Conservation (phyloP, 129 eudicot species). For the Deinandra increscens region DNA sequence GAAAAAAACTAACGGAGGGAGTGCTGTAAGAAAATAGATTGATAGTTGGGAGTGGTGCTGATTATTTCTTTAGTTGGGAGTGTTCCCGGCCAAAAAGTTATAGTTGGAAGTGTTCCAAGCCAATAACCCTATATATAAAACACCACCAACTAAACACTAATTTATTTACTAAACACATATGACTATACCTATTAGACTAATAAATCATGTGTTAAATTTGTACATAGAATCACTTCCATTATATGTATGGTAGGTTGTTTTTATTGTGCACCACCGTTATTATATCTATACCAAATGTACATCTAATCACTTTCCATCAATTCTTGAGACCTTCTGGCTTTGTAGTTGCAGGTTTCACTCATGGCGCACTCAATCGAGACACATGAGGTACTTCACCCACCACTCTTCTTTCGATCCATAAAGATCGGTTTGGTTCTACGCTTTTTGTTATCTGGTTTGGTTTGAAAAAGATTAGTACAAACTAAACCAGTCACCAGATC, state of each 20-base stretch:
- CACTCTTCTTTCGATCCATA: background rate
- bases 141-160: too few species aligned
- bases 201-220: too few species aligned
- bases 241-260: constrained; percentile 4
- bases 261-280: background rate
- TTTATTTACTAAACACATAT: too few species aligned
- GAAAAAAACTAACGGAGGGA: too few species aligned
- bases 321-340: constrained; percentile 22
- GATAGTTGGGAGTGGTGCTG: too few species aligned
- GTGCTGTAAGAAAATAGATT: too few species aligned
- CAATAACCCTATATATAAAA: too few species aligned
- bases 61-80: too few species aligned
- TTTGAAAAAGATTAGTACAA: background rate
- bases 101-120: too few species aligned
- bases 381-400: constrained; percentile 16
- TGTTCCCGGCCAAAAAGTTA: too few species aligned
- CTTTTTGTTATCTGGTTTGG: background rate
- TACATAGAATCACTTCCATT: background rate
- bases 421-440: background rate
- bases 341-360: constrained; percentile 26
- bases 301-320: constrained; percentile 15
- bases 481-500: constrained; percentile 8
- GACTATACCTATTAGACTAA: background rate
- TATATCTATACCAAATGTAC: constrained; percentile 2
- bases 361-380: constrained; percentile 30